Evolutionary conservation across 192 early-diverging fungal species (phyloP).

Genomic region (Obelidium mucronatum): DNA sequence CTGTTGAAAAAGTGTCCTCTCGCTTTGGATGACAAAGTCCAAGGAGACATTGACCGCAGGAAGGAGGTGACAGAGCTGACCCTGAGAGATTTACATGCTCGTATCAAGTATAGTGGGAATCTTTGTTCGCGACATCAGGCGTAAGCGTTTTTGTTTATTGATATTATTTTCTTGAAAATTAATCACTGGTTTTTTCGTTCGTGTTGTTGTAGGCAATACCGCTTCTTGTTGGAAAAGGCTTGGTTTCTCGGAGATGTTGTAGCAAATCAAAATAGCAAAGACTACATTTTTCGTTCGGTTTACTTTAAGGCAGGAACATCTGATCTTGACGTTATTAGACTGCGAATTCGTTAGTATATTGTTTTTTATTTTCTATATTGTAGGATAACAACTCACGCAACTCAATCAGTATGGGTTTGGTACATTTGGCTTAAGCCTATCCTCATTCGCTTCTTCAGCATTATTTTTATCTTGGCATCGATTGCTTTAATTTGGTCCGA

Average conservation of each 20-base stretch:
- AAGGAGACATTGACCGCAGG: slow-evolving; percentile 25
- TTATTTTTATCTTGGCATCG: slow-evolving; percentile 69
- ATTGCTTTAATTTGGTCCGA: slow-evolving; percentile 91
- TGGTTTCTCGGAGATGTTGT: slow-evolving; percentile 87
- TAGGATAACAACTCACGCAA: no score
- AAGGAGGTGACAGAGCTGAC: slow-evolving; percentile 64
- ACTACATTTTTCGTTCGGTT: slow-evolving; percentile 52
- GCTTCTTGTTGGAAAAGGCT: slow-evolving; percentile 74
- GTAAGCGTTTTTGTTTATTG: slow-evolving; percentile 47
- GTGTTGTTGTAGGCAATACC: slow-evolving; percentile 78
- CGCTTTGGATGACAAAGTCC: slow-evolving; percentile 41
- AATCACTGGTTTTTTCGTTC: no score
- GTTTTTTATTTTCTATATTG: slow-evolving; percentile 2
- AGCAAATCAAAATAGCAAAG: slow-evolving; percentile 67
- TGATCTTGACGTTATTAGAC: slow-evolving; percentile 30
- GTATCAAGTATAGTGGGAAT: slow-evolving; percentile 73
- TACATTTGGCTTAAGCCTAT: slow-evolving; percentile 76
- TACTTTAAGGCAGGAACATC: slow-evolving; percentile 32
- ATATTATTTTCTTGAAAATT: background rate
- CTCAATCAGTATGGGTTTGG: slow-evolving; percentile 91
- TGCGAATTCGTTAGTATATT: slow-evolving; percentile 40
- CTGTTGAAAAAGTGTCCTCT: slow-evolving; percentile 68
- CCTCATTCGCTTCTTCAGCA: slow-evolving; percentile 61
- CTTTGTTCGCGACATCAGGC: slow-evolving; percentile 79
- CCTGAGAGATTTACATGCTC: slow-evolving; percentile 71